Percentiles rank a stretch among this genome's conserved stretches.
phyloP scores from a whole-genome alignment of 148 eudicot genomes.

The Arbutus unedo region DNA sequence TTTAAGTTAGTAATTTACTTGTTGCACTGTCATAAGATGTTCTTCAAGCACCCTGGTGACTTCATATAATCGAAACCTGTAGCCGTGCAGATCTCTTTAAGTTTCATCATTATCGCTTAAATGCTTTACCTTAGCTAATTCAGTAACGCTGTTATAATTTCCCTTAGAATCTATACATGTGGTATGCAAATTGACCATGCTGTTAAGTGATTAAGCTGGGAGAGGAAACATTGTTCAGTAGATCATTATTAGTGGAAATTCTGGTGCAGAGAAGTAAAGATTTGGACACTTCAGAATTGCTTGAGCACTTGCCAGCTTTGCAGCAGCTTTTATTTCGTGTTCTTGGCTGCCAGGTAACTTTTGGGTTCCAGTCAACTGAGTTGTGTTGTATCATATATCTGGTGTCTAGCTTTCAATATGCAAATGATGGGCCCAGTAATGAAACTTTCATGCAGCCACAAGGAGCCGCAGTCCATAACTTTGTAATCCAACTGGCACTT shows the following conservation, averaged over 20 bases:
- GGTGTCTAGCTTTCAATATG: neutral
- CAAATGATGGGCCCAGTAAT: neutral
- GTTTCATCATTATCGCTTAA: neutral
- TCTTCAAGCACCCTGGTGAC: neutral
- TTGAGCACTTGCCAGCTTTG: constrained; percentile 83
- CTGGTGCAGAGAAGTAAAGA: constrained; percentile 82
- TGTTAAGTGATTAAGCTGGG: neutral
- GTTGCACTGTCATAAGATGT: neutral
- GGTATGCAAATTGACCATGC: neutral
- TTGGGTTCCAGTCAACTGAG: neutral
- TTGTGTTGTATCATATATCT: neutral
- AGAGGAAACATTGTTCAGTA: neutral
- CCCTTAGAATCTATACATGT: neutral
- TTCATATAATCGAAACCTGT: neutral
- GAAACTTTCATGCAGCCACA: constrained; percentile 75
- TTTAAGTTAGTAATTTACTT: neutral
- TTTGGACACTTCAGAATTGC: constrained; percentile 78
- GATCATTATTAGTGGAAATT: constrained; percentile 5
- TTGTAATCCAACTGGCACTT: constrained; percentile 81
- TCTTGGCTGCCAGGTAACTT: constrained; percentile 83
- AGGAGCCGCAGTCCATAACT: constrained; percentile 90
- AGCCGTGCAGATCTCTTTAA: neutral
- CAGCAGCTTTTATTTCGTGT: constrained; percentile 82
- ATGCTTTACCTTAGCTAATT: neutral
- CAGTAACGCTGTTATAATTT: neutral